phyloP scores from a whole-genome alignment of 2,329 filamentous ascomycete genomes.

The Bipolaris bicolor region DNA sequence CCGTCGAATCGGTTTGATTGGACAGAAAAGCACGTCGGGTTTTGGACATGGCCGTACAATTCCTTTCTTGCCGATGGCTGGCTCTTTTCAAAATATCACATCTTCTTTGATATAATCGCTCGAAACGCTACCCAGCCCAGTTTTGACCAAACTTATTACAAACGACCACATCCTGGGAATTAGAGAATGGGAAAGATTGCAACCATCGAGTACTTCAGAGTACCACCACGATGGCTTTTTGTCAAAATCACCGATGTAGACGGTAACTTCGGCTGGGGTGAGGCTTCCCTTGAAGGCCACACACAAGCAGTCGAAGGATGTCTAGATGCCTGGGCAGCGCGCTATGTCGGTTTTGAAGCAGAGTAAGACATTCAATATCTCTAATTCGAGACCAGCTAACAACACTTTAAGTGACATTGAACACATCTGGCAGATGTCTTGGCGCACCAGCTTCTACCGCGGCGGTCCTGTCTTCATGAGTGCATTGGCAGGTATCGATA shows the following conservation, averaged over 20 bases:
- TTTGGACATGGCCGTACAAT: not conserved
- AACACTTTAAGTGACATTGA: slow-evolving; percentile 70
- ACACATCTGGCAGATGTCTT: slow-evolving; percentile 78
- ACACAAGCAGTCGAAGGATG: slow-evolving; percentile 76
- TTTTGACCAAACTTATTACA: not conserved
- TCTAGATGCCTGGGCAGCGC: slow-evolving; percentile 68
- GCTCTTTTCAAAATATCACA: not conserved
- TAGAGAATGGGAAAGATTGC: slow-evolving; percentile 68
- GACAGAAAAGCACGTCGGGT: not conserved
- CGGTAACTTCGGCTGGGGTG: slow-evolving; percentile 73
- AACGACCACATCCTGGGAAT: not conserved
- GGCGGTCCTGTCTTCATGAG: slow-evolving; percentile 83
- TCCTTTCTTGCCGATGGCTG: not conserved
- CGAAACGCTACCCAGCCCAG: not conserved
- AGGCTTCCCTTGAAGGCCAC: slow-evolving; percentile 76
- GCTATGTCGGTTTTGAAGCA: slow-evolving; percentile 71
- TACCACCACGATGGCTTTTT: slow-evolving; percentile 77
- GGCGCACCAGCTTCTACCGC: slow-evolving; percentile 73
- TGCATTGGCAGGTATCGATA: slow-evolving; percentile 77
- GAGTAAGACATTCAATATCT: slow-evolving; percentile 57
- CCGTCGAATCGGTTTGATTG: not conserved
- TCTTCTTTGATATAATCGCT: not conserved
- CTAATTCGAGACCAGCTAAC: not conserved
- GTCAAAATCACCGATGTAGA: slow-evolving; percentile 75
- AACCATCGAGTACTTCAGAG: slow-evolving; percentile 74